phyloP scores from a whole-genome alignment of 352 stramenopile species.

The Pythium folliculosum region DNA sequence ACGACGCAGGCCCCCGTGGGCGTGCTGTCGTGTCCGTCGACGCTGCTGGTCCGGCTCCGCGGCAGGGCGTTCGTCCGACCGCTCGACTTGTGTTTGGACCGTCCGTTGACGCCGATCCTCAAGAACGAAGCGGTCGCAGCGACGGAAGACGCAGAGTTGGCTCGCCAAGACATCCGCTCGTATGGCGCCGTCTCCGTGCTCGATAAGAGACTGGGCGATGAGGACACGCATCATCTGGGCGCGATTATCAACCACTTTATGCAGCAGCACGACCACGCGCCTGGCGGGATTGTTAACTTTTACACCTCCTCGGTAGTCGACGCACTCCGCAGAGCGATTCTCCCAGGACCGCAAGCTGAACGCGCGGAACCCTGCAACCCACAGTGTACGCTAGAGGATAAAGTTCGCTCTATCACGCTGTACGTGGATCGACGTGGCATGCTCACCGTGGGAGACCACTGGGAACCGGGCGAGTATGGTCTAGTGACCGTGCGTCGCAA shows the following conservation, averaged over 20 bases:
- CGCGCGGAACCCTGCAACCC: not conserved
- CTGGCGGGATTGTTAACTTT: not conserved
- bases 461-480: slow-evolving; percentile 14
- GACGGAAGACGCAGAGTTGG: not conserved
- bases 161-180: not conserved
- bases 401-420: slow-evolving; percentile 1
- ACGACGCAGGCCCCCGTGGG: not conserved
- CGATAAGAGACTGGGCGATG: not conserved
- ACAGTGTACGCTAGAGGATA: not conserved
- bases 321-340: not conserved
- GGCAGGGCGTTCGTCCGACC: slow-evolving; percentile 6
- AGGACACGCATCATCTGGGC: not conserved
- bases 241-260: not conserved
- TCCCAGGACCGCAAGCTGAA: not conserved
- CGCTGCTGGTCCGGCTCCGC: slow-evolving; percentile 5
- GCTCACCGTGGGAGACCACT: slow-evolving; percentile 9
- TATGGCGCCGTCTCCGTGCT: slow-evolving; percentile 18
- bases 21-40: slow-evolving; percentile 14
- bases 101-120: slow-evolving; percentile 16
- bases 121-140: slow-evolving; percentile 2
- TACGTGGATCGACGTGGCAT: slow-evolving; percentile 7
- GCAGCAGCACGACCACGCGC: not conserved
- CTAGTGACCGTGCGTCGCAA: not conserved
- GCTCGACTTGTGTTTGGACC: slow-evolving; percentile 21
- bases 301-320: not conserved